These are phyloP conservation scores for Rubia occidens DNA, from an alignment of 305 asterid species.

Conservation along the genomic window DNA sequence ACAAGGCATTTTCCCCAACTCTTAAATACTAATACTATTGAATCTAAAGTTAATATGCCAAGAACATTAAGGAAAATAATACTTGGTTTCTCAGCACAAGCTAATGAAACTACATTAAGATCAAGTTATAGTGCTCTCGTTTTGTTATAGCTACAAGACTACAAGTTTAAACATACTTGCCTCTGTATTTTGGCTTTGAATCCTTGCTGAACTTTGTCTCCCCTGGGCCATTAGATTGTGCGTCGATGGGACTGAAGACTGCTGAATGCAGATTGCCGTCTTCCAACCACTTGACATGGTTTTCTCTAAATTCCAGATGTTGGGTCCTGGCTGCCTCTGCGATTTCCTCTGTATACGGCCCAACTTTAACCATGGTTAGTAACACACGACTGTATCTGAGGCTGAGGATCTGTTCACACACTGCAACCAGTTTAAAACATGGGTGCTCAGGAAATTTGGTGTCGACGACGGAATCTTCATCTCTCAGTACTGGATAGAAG, in stretches of 20 bases:
- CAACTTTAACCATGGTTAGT: constrained; percentile 35
- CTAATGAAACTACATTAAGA: background rate
- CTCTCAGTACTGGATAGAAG: constrained; percentile 81
- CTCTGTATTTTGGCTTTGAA: constrained; percentile 74
- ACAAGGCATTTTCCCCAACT: background rate
- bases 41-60: background rate
- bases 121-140: background rate
- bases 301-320: constrained; percentile 70
- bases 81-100: background rate
- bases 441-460: constrained; percentile 85
- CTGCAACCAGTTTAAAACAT: constrained; percentile 51
- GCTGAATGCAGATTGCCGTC: constrained; percentile 98
- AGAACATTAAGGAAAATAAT: background rate
- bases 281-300: constrained; percentile 89
- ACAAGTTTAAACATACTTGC: constrained; percentile 72
- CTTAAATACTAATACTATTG: background rate
- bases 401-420: constrained; percentile 40
- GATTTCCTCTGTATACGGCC: constrained; percentile 29
- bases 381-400: constrained; percentile 36
- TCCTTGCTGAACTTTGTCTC: constrained; percentile 41
- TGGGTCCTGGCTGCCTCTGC: constrained; percentile 49
- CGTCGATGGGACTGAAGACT: constrained; percentile 58
- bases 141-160: background rate
- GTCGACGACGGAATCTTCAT: constrained; percentile 37
- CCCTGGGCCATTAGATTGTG: constrained; percentile 27